These are phyloP conservation scores for Rhizoclosmatium sp. DNA, from an alignment of 192 early-diverging fungal species.

Conservation along the genomic window DNA sequence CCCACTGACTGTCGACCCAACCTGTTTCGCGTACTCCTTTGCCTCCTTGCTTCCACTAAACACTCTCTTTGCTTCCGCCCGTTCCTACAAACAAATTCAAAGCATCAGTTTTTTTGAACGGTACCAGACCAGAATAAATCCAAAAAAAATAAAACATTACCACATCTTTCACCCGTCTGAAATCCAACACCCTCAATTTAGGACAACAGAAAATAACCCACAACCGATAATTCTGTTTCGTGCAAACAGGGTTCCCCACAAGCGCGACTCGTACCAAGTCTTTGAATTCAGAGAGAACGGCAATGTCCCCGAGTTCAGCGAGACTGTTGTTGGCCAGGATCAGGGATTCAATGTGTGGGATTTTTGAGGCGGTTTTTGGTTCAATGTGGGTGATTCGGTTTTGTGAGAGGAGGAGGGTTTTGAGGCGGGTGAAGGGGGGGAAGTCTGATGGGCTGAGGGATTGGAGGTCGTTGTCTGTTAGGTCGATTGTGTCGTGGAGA, in stretches of 20 bases:
- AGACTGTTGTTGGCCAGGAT: slow-evolving; percentile 90
- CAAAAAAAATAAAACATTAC: slow-evolving; percentile 50
- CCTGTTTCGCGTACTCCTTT: slow-evolving; percentile 49
- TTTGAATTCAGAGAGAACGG: slow-evolving; percentile 64
- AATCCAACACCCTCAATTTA: slow-evolving; percentile 85
- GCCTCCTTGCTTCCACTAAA: slow-evolving; percentile 74
- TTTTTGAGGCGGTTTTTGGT: slow-evolving; percentile 59
- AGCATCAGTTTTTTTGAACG: neutral
- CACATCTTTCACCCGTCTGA: slow-evolving; percentile 73
- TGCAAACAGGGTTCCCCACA: slow-evolving; percentile 87
- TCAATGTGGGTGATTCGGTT: slow-evolving; percentile 92
- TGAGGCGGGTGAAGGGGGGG: slow-evolving; percentile 79
- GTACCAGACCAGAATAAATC: neutral
- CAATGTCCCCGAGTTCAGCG: slow-evolving; percentile 84
- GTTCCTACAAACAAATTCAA: slow-evolving; percentile 69
- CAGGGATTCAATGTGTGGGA: slow-evolving; percentile 82
- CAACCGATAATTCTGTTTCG: slow-evolving; percentile 81
- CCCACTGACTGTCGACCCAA: slow-evolving; percentile 61
- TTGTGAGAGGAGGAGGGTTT: slow-evolving; percentile 78
- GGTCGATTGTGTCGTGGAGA: slow-evolving; percentile 89
- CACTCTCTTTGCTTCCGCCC: slow-evolving; percentile 76
- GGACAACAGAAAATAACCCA: slow-evolving; percentile 82
- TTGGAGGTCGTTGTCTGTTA: slow-evolving; percentile 91
- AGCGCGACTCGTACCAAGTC: slow-evolving; percentile 72
- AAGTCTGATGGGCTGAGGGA: slow-evolving; percentile 78